phyloP scores from a whole-genome alignment of 345 rosid species.

The Kernera saxatilis region DNA sequence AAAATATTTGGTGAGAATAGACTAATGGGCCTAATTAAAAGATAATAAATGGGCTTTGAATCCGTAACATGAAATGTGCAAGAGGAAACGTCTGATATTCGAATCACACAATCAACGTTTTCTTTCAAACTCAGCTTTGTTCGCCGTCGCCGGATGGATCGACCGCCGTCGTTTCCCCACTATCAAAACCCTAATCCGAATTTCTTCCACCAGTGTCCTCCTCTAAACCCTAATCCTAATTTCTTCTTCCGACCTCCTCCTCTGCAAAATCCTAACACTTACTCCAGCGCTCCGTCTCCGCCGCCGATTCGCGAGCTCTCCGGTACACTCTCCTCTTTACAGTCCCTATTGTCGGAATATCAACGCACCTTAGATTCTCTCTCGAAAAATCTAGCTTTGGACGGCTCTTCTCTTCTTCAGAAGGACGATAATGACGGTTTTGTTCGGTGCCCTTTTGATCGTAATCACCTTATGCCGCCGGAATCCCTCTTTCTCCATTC shows the following conservation, averaged over 20 bases:
- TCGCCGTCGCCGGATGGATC: constrained; percentile 33
- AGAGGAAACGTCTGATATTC: not conserved
- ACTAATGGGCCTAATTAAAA: not conserved
- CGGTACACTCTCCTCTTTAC: constrained; percentile 41
- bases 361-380: constrained; percentile 34
- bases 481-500: constrained; percentile 66
- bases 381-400: constrained; percentile 31
- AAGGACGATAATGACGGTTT: constrained; percentile 25
- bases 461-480: constrained; percentile 66
- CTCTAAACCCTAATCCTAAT: constrained; percentile 29
- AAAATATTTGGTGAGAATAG: too few relatives aligned
- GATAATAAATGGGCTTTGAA: not conserved
- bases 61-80: not conserved
- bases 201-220: constrained; percentile 9
- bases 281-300: constrained; percentile 14
- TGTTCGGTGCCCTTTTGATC: constrained; percentile 52
- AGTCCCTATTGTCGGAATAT: constrained; percentile 38
- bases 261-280: constrained; percentile 19
- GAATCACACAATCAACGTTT: not conserved
- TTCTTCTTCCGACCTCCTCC: constrained; percentile 20
- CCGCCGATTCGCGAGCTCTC: constrained; percentile 36
- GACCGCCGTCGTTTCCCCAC: constrained; percentile 26
- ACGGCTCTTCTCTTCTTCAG: constrained; percentile 22
- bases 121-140: not conserved
- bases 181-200: constrained; percentile 25